phyloP scores from a whole-genome alignment of 2,329 filamentous ascomycete species.

The Fusarium papillatum region DNA sequence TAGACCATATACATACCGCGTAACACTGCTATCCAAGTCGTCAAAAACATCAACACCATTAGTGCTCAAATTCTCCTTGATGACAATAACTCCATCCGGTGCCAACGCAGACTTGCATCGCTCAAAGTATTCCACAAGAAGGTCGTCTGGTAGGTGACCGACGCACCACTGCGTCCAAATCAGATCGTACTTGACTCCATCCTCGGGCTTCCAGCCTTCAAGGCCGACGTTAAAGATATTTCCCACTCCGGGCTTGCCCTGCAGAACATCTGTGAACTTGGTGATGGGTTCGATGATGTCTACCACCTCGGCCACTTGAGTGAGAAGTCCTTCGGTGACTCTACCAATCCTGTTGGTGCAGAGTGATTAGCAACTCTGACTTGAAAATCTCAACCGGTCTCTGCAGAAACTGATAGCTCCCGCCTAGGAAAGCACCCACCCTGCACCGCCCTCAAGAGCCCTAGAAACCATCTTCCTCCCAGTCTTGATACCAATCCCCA shows the following conservation, averaged over 20 bases:
- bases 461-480: conserved; percentile 46
- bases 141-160: conserved; percentile 82
- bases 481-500: conserved; percentile 60
- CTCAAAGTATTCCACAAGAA: conserved; percentile 77
- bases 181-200: conserved; percentile 75
- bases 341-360: conserved; percentile 77
- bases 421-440: conserved; percentile 45
- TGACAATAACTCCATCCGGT: conserved; percentile 48
- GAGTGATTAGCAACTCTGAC: not conserved
- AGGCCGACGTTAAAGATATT: conserved; percentile 80
- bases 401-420: too few relatives aligned
- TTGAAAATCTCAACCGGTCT: not conserved
- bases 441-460: conserved; percentile 56
- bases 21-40: conserved; percentile 82
- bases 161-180: conserved; percentile 96
- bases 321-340: conserved; percentile 83
- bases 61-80: conserved; percentile 78
- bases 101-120: conserved; percentile 64
- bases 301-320: conserved; percentile 76
- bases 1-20: conserved; percentile 60
- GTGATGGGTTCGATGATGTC: conserved; percentile 89
- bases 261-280: conserved; percentile 80
- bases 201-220: conserved; percentile 73
- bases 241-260: conserved; percentile 68
- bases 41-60: conserved; percentile 78